Evolutionary conservation across 2,329 filamentous ascomycete species (phyloP), one percentile per base, ranked within the genome.

Genomic region (Neofusicoccum cordaticola): DNA sequence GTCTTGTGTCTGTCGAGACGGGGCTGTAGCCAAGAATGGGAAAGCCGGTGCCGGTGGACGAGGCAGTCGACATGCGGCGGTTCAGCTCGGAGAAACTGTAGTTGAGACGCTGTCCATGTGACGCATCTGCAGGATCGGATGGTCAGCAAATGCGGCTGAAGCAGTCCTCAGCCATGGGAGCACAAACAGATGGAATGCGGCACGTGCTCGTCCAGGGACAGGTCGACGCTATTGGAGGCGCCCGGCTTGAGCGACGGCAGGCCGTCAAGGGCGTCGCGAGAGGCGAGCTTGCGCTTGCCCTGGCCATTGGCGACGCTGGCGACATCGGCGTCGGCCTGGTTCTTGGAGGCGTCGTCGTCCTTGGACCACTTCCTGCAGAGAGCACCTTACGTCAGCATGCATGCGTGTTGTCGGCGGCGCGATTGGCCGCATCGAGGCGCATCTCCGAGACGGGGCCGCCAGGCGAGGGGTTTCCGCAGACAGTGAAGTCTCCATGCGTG

Each of bases 141-240:
- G 22, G 63, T 52, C 41, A 60, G 62, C 42, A 31, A 22, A 47
- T 60, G 41, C 41, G 56, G 56, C 42, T 60, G 41, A 37, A 34
- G 17, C 19, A 39, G 31, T 17, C 6, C 15, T 13, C 31, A 42
- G 44, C 17, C 48, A 51, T 19, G 60, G 22, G 13, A 37, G 7
- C 47, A 84, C 85, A 75, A 74, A 89, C 86, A 89, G 65, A 88
- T 79, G 35, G 88, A 81, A 75, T 89, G 86, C 61, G 86, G 86
- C 69, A 87, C 85, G 78, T 88, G 86, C 69, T 85, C 82, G 19
- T 82, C 80, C 78, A 78, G 53, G 68, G 81, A 83, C 11, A 78
- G 75, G 62, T 64, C 45, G 44, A 37, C 52, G 45, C 35, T 79
- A 79, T 3, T 75, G 71, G 3, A 78, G 71, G 22, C 44, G 34